Evolutionary conservation across 2,329 filamentous ascomycete species (phyloP), one percentile per base, ranked within the genome.

Genomic region (Penicillium janthinellum): DNA sequence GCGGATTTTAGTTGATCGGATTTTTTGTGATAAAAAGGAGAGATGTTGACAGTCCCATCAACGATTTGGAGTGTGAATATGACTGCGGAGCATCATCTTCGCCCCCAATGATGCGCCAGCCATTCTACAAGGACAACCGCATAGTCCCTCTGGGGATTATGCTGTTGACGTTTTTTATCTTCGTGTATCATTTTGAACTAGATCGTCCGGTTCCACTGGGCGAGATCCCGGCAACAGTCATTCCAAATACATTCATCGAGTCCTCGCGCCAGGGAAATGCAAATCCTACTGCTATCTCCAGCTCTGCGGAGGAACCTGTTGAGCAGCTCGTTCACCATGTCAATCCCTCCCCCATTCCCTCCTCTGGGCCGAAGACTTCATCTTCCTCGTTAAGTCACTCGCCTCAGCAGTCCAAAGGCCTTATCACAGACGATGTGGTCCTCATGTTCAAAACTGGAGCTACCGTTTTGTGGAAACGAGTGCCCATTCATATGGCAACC

Each of bases 401-500:
- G 20, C 45, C 47, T 17, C 58, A 54, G 15, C 35, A 28, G 22
- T 25, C 56, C 10, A 56, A 54, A 22, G 48, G 56, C 34, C 41
- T 61, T 12, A 56, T 15, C 22, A 41, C 59, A 7, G 56, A 61
- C 41, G 59, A 61, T 50, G 53, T 61, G 3, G 52, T 59, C 4
- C 59, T 61, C 17, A 63, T 71, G 54, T 65, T 71, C 44, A 70
- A 71, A 42, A 70, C 69, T 22, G 69, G 68, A 2, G 66, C 68
- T 47, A 67, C 69, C 3, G 60, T 70, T 20, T 45, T 71, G 34
- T 70, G 68, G 67, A 67, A 66, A 47, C 66, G 67, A 6, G 56
- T 71, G 6, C 69, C 68, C 37, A 70, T 71, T 22, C 69, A 71
- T 42, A 53, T 71, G 3, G 39, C 64, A n/a, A 70, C 68, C n/a